Conservation (phyloP, 495 filamentous ascomycete genomes). For the Gamarada debralockiae region DNA sequence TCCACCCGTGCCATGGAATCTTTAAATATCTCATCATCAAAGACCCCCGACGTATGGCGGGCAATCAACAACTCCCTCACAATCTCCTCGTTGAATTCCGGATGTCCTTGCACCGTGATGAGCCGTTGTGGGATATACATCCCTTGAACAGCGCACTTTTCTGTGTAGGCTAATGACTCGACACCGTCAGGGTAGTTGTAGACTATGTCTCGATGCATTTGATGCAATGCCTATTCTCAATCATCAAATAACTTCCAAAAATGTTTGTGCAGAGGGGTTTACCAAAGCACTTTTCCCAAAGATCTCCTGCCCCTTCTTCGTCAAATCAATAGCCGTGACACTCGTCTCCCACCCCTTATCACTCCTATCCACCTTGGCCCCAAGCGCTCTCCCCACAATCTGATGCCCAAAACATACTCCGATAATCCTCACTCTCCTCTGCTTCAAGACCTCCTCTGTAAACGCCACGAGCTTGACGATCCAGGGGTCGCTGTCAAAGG, state of each 20-base stretch:
- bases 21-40: conserved; percentile 56
- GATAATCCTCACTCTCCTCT: conserved; percentile 55
- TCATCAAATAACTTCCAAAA: background rate
- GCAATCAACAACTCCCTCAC: conserved; percentile 61
- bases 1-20: conserved; percentile 64
- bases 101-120: conserved; percentile 87
- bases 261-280: conserved; percentile 24
- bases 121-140: conserved; percentile 65
- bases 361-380: conserved; percentile 60
- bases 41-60: conserved; percentile 59
- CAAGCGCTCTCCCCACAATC: conserved; percentile 76
- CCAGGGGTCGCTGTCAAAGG: conserved; percentile 44
- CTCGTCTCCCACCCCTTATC: conserved; percentile 76
- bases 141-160: conserved; percentile 69
- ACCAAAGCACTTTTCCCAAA: conserved; percentile 70
- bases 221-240: conserved; percentile 61
- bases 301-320: conserved; percentile 63
- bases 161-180: conserved; percentile 60
- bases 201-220: conserved; percentile 91
- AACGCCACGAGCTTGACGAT: conserved; percentile 72
- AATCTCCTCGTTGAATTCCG: conserved; percentile 79
- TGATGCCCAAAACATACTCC: conserved; percentile 93
- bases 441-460: conserved; percentile 50
- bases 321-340: conserved; percentile 67
- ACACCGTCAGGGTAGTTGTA: conserved; percentile 56